Conservation (phyloP, 2,329 filamentous ascomycete species). For the Cordyceps cateniannulata region DNA sequence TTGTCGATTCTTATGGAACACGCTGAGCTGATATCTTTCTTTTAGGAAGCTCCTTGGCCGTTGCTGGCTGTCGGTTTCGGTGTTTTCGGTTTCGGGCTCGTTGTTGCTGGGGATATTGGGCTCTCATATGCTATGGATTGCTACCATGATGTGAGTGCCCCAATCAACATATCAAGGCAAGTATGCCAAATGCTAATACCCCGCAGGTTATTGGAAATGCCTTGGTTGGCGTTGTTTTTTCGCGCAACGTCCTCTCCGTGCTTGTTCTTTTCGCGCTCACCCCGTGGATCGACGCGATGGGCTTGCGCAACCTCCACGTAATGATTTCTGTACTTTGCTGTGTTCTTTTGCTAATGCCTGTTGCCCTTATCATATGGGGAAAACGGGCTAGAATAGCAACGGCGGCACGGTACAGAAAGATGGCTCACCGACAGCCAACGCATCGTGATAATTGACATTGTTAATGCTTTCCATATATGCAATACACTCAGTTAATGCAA, state of each 20-base stretch:
- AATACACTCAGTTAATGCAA: neutral
- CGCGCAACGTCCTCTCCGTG: slow-evolving; percentile 19
- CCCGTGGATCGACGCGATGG: slow-evolving; percentile 20
- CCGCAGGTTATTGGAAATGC: slow-evolving; percentile 20
- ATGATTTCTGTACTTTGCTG: slow-evolving; percentile 13
- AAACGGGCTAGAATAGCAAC: slow-evolving; percentile 13
- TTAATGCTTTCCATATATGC: neutral
- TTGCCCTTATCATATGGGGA: slow-evolving; percentile 13
- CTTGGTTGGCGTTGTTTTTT: slow-evolving; percentile 20
- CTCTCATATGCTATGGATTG: slow-evolving; percentile 30
- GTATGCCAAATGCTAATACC: neutral
- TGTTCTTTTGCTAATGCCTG: slow-evolving; percentile 11
- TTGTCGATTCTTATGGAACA: no score
- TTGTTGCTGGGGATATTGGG: slow-evolving; percentile 26
- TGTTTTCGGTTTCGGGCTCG: slow-evolving; percentile 31
- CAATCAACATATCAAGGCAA: neutral
- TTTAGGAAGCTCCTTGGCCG: slow-evolving; percentile 31
- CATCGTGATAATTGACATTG: slow-evolving; percentile 1
- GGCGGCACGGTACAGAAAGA: slow-evolving; percentile 9
- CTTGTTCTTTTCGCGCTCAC: slow-evolving; percentile 18
- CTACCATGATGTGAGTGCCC: slow-evolving; percentile 27
- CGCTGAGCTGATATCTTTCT: neutral
- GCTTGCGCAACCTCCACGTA: slow-evolving; percentile 13
- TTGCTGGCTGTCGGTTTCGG: slow-evolving; percentile 28
- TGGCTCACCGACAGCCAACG: slow-evolving; percentile 13